phyloP scores from a whole-genome alignment of 805 yeast genomes.

The Brettanomyces custersianus region DNA sequence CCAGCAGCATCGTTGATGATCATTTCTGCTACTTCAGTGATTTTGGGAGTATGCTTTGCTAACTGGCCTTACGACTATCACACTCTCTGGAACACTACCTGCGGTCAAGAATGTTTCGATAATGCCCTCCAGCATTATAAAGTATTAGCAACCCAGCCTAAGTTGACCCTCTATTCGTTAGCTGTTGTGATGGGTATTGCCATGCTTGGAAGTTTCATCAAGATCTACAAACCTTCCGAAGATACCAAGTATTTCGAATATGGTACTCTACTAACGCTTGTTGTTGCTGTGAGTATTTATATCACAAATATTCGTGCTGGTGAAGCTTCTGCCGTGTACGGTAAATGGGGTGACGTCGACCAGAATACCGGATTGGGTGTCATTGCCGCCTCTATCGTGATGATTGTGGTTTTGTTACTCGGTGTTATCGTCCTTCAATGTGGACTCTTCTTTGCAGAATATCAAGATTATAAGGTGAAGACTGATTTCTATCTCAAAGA shows the following conservation, averaged over 20 bases:
- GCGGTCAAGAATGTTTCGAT: conserved; percentile 45
- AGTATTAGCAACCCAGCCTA: conserved; percentile 61
- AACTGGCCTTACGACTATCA: conserved; percentile 77
- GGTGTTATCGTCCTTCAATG: conserved; percentile 83
- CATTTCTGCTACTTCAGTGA: conserved; percentile 51
- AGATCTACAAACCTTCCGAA: conserved; percentile 79
- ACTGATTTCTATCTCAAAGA: conserved; percentile 19
- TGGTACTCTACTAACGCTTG: conserved; percentile 66
- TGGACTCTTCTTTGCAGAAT: conserved; percentile 75
- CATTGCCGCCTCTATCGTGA: conserved; percentile 79
- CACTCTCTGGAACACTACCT: conserved; percentile 56
- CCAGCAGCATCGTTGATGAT: conserved; percentile 23
- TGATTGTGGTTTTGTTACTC: conserved; percentile 57
- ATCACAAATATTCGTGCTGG: conserved; percentile 84
- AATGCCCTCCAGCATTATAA: conserved; percentile 66
- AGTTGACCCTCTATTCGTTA: conserved; percentile 46
- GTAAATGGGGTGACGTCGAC: conserved; percentile 92
- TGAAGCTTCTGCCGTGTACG: conserved; percentile 53
- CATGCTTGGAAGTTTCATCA: conserved; percentile 60
- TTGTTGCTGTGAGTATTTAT: conserved; percentile 69
- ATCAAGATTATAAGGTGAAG: conserved; percentile 20
- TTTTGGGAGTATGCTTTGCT: conserved; percentile 68
- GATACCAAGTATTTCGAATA: conserved; percentile 87
- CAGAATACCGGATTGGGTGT: conserved; percentile 80
- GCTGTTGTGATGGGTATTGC: conserved; percentile 60